A percentile compares a stretch with the other conserved stretches of the same genome.
Evolutionary conservation across 495 filamentous ascomycete species (phyloP).

Genomic region (Trichodelitschia bisporula): DNA sequence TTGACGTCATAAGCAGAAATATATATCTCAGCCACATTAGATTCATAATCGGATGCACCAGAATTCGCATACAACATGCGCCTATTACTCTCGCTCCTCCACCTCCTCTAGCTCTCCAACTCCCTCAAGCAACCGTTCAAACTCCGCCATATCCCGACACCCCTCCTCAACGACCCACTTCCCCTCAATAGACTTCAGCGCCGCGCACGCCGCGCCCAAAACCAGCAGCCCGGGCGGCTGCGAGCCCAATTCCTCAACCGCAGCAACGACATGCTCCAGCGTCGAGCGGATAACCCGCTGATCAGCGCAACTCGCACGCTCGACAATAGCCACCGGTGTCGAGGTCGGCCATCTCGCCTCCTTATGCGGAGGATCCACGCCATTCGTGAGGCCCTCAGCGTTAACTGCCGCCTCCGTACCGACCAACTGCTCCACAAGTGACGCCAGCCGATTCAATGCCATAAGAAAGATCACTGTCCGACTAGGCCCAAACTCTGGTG

Average conservation of each 20-base stretch:
- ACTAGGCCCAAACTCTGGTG: constrained; percentile 49
- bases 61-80: no score
- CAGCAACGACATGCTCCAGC: constrained; percentile 47
- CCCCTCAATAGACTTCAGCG: constrained; percentile 21
- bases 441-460: constrained; percentile 65
- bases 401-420: neutral
- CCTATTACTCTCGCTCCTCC: no score
- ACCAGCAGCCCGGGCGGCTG: constrained; percentile 78
- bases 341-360: constrained; percentile 16
- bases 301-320: constrained; percentile 83
- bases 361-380: constrained; percentile 5
- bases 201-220: constrained; percentile 65
- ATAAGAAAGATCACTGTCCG: constrained; percentile 90
- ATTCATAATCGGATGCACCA: no score
- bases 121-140: no score
- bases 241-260: constrained; percentile 74
- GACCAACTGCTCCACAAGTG: constrained; percentile 27
- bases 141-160: no score
- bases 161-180: constrained; percentile 3
- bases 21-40: no score
- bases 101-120: no score
- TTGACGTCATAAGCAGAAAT: no score
- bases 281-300: constrained; percentile 82
- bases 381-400: constrained; percentile 12
- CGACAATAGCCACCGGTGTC: constrained; percentile 78